Evolutionary conservation across 2,329 filamentous ascomycete species (phyloP).

Genomic region (Xylaria sp.): DNA sequence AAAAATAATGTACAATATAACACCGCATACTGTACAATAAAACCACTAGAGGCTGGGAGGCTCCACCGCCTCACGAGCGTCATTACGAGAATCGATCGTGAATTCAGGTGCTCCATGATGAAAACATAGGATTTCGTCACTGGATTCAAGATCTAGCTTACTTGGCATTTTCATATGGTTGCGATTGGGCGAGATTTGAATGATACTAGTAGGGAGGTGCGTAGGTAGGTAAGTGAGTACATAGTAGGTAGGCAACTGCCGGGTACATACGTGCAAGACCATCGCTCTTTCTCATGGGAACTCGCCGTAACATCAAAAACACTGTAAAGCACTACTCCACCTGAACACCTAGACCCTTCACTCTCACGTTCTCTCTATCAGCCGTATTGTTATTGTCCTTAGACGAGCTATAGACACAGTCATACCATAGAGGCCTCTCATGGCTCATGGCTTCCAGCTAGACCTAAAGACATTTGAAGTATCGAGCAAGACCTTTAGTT

Average conservation of each 20-base stretch:
- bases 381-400: not conserved
- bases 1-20: slow-evolving; percentile 35
- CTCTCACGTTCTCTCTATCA: not conserved
- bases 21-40: slow-evolving; percentile 24
- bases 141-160: not conserved
- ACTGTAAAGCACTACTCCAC: not conserved
- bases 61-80: not conserved
- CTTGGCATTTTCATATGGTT: not conserved
- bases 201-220: not conserved
- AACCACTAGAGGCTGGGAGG: not conserved
- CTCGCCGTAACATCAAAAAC: not conserved
- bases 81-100: not conserved
- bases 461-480: slow-evolving; percentile 44
- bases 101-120: not conserved
- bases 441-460: slow-evolving; percentile 42
- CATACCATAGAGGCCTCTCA: slow-evolving; percentile 27
- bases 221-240: not conserved
- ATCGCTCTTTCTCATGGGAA: slow-evolving; percentile 25
- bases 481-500: slow-evolving; percentile 33
- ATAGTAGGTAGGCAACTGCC: not conserved
- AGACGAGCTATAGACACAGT: not conserved
- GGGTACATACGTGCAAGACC: too few relatives aligned
- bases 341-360: not conserved
- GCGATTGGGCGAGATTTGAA: not conserved
- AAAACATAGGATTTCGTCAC: not conserved